These are phyloP conservation scores for Candida succiphila DNA, from an alignment of 805 yeast species.

Conservation along the genomic window DNA sequence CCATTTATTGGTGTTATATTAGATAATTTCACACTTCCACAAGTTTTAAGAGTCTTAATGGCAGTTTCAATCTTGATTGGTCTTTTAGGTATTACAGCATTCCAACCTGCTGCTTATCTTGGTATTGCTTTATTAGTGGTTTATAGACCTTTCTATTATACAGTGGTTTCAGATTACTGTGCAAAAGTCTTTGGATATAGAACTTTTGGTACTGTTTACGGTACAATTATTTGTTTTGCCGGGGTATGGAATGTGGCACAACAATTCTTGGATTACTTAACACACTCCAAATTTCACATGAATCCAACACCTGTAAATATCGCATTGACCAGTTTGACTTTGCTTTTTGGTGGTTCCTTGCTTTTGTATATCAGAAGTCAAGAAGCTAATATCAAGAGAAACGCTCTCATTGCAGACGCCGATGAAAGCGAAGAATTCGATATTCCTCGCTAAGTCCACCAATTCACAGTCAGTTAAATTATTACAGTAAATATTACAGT, in stretches of 20 bases:
- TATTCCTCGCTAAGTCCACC: slow-evolving; percentile 23
- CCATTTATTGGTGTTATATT: slow-evolving; percentile 78
- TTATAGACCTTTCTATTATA: slow-evolving; percentile 87
- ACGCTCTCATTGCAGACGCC: slow-evolving; percentile 48
- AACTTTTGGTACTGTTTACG: slow-evolving; percentile 88
- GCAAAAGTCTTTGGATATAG: slow-evolving; percentile 91
- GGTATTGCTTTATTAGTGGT: slow-evolving; percentile 70
- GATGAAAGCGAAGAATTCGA: slow-evolving; percentile 40
- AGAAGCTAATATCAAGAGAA: slow-evolving; percentile 34
- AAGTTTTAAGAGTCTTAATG: slow-evolving; percentile 43
- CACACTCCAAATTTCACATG: slow-evolving; percentile 58
- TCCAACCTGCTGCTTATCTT: slow-evolving; percentile 38
- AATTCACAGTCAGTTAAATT: no score
- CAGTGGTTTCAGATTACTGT: slow-evolving; percentile 84
- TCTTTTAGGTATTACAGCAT: slow-evolving; percentile 52
- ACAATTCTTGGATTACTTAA: slow-evolving; percentile 54
- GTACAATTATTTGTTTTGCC: slow-evolving; percentile 70
- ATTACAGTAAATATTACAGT: no score
- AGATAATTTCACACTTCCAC: slow-evolving; percentile 61
- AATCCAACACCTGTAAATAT: slow-evolving; percentile 76
- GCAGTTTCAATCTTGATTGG: slow-evolving; percentile 56
- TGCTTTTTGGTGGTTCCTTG: slow-evolving; percentile 37
- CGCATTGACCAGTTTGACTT: slow-evolving; percentile 42
- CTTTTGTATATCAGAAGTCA: slow-evolving; percentile 32
- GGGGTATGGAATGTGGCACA: slow-evolving; percentile 76